Evolutionary conservation across 2,329 filamentous ascomycete genomes (phyloP).

Genomic region (Fusarium miscanthi): DNA sequence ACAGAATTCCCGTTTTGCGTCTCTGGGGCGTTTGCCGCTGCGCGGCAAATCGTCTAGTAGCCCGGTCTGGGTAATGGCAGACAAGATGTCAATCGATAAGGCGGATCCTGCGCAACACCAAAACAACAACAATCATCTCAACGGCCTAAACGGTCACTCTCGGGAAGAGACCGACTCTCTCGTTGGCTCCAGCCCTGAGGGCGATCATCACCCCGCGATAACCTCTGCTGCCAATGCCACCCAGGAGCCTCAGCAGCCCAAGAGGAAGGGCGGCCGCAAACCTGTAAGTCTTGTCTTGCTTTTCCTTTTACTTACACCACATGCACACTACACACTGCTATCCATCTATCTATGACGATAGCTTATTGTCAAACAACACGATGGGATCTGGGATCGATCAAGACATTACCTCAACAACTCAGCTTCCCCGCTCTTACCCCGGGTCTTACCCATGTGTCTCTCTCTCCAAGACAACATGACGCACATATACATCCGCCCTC

Average conservation of each 20-base stretch:
- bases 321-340: neutral
- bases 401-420: neutral
- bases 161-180: slow-evolving; percentile 72
- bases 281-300: slow-evolving; percentile 74
- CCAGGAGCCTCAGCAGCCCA: slow-evolving; percentile 75
- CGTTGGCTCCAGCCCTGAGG: slow-evolving; percentile 68
- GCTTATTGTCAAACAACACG: neutral
- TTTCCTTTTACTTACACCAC: slow-evolving; percentile 6
- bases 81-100: slow-evolving; percentile 75
- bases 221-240: slow-evolving; percentile 48
- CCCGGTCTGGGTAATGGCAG: slow-evolving; percentile 64
- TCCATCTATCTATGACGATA: neutral
- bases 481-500: neutral
- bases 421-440: slow-evolving; percentile 13
- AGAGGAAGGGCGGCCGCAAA: slow-evolving; percentile 97
- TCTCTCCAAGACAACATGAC: slow-evolving; percentile 18
- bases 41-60: slow-evolving; percentile 50
- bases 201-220: slow-evolving; percentile 57
- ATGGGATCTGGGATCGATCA: neutral
- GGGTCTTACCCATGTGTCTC: neutral
- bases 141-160: slow-evolving; percentile 51
- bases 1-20: slow-evolving; percentile 51
- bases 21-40: slow-evolving; percentile 52
- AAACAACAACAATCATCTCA: slow-evolving; percentile 49
- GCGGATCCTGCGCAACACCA: slow-evolving; percentile 49